A percentile compares a stretch with the other conserved stretches of the same genome.
phyloP scores from a whole-genome alignment of 257 asterid species.

The Lycium ferocissimum region DNA sequence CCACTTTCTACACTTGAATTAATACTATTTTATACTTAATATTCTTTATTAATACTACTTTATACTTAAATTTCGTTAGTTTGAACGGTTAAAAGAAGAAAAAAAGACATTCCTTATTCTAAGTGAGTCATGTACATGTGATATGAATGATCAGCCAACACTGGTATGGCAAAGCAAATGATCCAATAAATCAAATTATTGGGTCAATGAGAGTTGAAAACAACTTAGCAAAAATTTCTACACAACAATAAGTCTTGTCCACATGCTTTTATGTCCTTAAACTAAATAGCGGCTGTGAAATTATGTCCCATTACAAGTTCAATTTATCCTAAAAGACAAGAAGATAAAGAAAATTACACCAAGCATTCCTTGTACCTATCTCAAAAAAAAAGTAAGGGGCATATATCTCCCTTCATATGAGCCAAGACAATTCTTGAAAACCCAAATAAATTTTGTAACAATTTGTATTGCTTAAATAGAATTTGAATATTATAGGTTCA shows the following conservation, averaged over 20 bases:
- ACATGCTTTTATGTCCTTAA: neutral
- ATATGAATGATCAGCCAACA: neutral
- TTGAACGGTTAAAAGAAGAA: no score
- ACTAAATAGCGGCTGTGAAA: neutral
- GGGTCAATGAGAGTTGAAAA: neutral
- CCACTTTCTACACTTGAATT: neutral
- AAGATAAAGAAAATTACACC: neutral
- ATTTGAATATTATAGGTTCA: neutral
- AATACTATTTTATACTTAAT: neutral
- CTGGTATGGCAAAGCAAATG: neutral
- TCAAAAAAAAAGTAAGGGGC: neutral
- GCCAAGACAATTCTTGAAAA: neutral
- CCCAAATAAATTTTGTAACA: neutral
- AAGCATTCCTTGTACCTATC: neutral
- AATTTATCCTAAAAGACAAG: neutral
- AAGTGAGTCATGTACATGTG: neutral
- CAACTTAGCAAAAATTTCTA: neutral
- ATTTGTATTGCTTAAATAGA: neutral
- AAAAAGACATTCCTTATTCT: no score
- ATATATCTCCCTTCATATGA: neutral
- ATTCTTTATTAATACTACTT: neutral
- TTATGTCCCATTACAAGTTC: neutral
- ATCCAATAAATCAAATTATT: no score
- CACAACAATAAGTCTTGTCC: neutral
- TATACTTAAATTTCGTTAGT: no score